Conservation (phyloP, 2,329 filamentous ascomycete species). For the Penicillium sp. region DNA sequence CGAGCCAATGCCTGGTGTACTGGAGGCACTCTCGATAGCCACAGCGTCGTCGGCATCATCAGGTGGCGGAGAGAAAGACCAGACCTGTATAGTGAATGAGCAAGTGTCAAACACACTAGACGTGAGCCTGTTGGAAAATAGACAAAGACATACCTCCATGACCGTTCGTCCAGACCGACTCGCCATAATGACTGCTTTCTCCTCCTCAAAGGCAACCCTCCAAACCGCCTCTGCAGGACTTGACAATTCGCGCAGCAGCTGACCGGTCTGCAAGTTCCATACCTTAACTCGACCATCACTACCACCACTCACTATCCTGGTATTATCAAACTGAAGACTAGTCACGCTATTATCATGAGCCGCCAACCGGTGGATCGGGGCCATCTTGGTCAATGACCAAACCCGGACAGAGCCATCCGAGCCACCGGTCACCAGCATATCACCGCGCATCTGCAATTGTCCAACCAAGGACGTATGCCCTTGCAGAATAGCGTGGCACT, state of each 20-base stretch:
- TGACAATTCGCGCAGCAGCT: slow-evolving; percentile 87
- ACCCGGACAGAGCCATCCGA: slow-evolving; percentile 95
- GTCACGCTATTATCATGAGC: slow-evolving; percentile 99
- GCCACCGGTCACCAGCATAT: slow-evolving; percentile 93
- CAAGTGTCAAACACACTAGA: slow-evolving; percentile 9
- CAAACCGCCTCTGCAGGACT: slow-evolving; percentile 93
- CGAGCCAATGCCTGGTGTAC: slow-evolving; percentile 39
- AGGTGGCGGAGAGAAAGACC: slow-evolving; percentile 85
- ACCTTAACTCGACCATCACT: slow-evolving; percentile 98
- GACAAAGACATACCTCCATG: slow-evolving; percentile 80
- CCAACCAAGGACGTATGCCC: slow-evolving; percentile 97
- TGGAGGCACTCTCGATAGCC: slow-evolving; percentile 42
- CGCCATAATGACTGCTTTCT: slow-evolving; percentile 96
- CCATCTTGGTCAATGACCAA: slow-evolving; percentile 90
- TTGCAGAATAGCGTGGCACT: slow-evolving; percentile 89
- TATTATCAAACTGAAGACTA: slow-evolving; percentile 95
- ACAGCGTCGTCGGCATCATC: slow-evolving; percentile 40
- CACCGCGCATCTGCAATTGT: slow-evolving; percentile 92
- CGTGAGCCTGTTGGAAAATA: background rate
- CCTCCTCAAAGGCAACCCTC: slow-evolving; percentile 97
- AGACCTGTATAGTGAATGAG: slow-evolving; percentile 67
- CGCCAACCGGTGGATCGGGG: slow-evolving; percentile 89
- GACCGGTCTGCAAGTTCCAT: slow-evolving; percentile 93
- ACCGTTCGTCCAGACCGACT: slow-evolving; percentile 83
- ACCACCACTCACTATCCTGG: slow-evolving; percentile 91